These are phyloP conservation scores for Xylaria bambusicola DNA, from an alignment of 495 filamentous ascomycete species.

Conservation along the genomic window DNA sequence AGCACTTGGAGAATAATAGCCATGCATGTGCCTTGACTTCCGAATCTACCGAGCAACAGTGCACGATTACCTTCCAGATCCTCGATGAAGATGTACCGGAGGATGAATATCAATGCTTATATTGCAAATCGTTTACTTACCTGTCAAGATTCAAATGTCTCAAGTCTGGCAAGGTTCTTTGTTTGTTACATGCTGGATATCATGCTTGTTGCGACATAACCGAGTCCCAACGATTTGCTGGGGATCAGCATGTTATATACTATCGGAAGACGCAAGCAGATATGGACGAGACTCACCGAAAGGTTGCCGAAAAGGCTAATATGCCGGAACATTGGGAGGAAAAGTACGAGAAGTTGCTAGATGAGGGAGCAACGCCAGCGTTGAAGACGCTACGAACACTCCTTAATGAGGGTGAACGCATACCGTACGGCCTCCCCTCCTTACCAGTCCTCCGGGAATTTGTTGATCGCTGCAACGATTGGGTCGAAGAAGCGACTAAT, in stretches of 20 bases:
- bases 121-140: conserved; percentile 92
- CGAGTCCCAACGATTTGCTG: conserved; percentile 60
- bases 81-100: conserved; percentile 78
- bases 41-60: conserved; percentile 39
- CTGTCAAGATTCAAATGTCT: conserved; percentile 87
- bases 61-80: conserved; percentile 48
- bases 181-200: conserved; percentile 73
- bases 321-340: conserved; percentile 88
- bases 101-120: conserved; percentile 85
- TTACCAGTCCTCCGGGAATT: conserved; percentile 81
- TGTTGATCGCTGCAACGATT: conserved; percentile 94
- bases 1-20: conserved; percentile 57
- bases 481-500: conserved; percentile 96
- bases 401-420: conserved; percentile 93
- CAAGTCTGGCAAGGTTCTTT: conserved; percentile 74
- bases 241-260: conserved; percentile 65
- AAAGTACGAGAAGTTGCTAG: conserved; percentile 81
- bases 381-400: conserved; percentile 84
- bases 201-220: conserved; percentile 75
- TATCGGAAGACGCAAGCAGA: conserved; percentile 75
- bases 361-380: conserved; percentile 78
- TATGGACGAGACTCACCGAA: conserved; percentile 66
- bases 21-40: conserved; percentile 47
- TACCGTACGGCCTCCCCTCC: conserved; percentile 87
- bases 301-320: conserved; percentile 80